A percentile compares a stretch with the other conserved stretches of the same genome.
These are phyloP conservation scores for Corchorus capsularis DNA, from an alignment of 345 rosid genomes.

Conservation along the genomic window DNA sequence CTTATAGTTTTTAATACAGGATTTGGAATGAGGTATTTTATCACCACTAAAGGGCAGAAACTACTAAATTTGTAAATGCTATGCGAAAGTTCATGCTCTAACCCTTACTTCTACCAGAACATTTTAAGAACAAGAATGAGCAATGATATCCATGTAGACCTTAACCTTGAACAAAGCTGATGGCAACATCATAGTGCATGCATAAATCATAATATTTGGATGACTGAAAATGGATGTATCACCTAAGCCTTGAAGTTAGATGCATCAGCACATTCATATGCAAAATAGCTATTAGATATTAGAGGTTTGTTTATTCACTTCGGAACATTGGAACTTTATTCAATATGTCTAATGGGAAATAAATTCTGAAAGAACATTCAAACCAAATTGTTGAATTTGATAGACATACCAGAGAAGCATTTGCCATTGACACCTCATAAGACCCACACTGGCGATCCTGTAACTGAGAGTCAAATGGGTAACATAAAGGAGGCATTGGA, in stretches of 20 bases:
- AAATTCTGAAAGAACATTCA: neutral
- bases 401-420: slow-evolving; percentile 73
- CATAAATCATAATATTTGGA: neutral
- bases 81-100: neutral
- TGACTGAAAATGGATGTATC: neutral
- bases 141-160: neutral
- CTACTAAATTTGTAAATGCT: neutral
- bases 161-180: neutral
- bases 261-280: neutral
- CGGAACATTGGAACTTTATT: neutral
- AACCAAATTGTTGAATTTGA: neutral
- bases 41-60: neutral
- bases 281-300: neutral
- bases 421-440: slow-evolving; percentile 70
- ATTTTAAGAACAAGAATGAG: neutral
- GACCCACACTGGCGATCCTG: slow-evolving; percentile 61
- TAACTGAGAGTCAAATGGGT: slow-evolving; percentile 64
- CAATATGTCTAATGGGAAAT: neutral
- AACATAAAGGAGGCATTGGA: slow-evolving; percentile 84
- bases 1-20: neutral
- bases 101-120: neutral
- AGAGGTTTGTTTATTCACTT: neutral
- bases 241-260: neutral
- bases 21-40: neutral
- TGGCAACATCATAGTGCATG: neutral